Evolutionary conservation across 805 yeast species (phyloP), one percentile per base, ranked within the genome.

Genomic region (Candida parachauliodes): DNA sequence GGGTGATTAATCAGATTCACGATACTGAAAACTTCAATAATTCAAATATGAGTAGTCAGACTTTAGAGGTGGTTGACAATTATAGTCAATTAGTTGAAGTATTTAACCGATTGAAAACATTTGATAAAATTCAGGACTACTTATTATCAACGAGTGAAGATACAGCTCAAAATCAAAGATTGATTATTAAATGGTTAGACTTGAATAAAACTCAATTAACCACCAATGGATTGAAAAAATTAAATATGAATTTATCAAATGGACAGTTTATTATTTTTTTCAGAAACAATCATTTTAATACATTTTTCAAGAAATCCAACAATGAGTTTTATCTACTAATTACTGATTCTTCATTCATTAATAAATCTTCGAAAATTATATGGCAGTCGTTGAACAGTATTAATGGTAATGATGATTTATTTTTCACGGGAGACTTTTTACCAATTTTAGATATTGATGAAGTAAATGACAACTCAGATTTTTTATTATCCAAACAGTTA

Each of bases 231-330:
- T 55, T 85, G 10, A 40, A 54, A 1, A 62, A 62, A 36, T 55
- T 85, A 44, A 62, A 65, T 42, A 55, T 60, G 5, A 50, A 68
- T 3, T 54, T 86, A 19, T 52, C 58, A 1, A 69, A 72, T 11
- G 79, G 79, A 28, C 72, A 80, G 5, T 69, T 81, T 39, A 76
- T 81, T 1, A 78, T 91, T 0, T 74, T 91, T 44, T 93, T 89
- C 65, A 72, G 97, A 52, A 91, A 93, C 59, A 89, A 93, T 57
- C 96, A 88, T 57, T 91, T 86, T 59, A 75, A 75, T 45, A 87
- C 96, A 0, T 54, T 89, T 8, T 74, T 68, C 48, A 81, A 80
- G 51, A 55, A 57, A 16, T 68, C 67, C 20, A 69, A 70, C 38
- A 48, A 52, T 30, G 70, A 59, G 28, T 63, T 91, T 22, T 88